Evolutionary conservation across 208 protist genomes (phyloP).

Genomic region (Phytomonas serpens): DNA sequence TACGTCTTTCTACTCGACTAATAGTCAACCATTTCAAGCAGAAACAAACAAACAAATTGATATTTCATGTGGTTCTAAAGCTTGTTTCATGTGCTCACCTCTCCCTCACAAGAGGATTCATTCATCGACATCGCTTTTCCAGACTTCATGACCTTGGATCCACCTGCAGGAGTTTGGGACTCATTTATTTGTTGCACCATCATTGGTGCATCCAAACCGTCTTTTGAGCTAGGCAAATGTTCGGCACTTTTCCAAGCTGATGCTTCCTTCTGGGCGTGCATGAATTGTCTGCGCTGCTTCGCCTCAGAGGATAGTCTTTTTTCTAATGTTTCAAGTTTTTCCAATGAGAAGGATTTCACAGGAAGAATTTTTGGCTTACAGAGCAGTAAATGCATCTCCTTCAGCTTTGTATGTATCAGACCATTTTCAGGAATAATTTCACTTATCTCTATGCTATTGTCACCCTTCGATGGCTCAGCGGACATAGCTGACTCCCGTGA

Average conservation of each 20-base stretch:
- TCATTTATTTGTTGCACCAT: slow-evolving; percentile 6
- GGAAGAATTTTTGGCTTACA: slow-evolving; percentile 96
- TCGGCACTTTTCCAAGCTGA: slow-evolving; percentile 1
- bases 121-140: not conserved
- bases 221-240: slow-evolving; percentile 12
- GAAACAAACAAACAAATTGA: not conserved
- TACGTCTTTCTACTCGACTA: no score
- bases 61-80: not conserved
- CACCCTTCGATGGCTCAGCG: not conserved
- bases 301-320: slow-evolving; percentile 42
- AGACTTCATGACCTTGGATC: not conserved
- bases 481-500: not conserved
- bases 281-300: slow-evolving; percentile 32
- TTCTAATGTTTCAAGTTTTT: slow-evolving; percentile 90
- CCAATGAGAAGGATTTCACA: slow-evolving; percentile 93
- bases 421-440: slow-evolving; percentile 79
- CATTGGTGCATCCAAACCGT: slow-evolving; percentile 10
- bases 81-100: not conserved
- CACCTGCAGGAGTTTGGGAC: not conserved
- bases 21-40: not conserved
- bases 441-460: slow-evolving; percentile 7
- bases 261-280: slow-evolving; percentile 21
- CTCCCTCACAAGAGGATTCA: not conserved
- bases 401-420: slow-evolving; percentile 71
- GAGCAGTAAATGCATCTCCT: slow-evolving; percentile 73